Percentiles rank a stretch among this genome's conserved stretches.
phyloP scores from a whole-genome alignment of 1,139 yeast genomes.

The Saccharomyces hybrid region DNA sequence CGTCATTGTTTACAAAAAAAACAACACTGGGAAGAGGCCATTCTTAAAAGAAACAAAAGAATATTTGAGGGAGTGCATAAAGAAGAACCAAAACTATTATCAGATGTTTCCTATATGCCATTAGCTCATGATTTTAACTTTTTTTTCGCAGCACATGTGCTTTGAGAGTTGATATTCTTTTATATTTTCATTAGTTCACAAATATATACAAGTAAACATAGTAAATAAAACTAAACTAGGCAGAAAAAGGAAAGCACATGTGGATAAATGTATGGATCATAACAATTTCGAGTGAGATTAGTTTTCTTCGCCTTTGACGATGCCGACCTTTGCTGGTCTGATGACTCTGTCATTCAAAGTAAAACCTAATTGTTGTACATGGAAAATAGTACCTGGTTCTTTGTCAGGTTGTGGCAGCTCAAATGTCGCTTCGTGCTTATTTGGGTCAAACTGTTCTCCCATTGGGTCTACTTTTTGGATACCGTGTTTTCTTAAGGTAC shows the following conservation, averaged over 20 bases:
- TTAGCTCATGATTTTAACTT: background rate
- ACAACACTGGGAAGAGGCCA: background rate
- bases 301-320: slow-evolving; percentile 50
- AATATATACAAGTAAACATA: background rate
- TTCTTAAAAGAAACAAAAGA: background rate
- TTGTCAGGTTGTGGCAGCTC: slow-evolving; percentile 83
- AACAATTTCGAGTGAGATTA: slow-evolving; percentile 12
- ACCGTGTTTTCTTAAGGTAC: slow-evolving; percentile 77
- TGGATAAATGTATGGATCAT: slow-evolving; percentile 3
- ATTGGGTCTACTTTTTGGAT: slow-evolving; percentile 73
- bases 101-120: too few relatives aligned
- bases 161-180: background rate
- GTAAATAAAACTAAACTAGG: background rate
- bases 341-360: slow-evolving; percentile 79
- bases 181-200: background rate
- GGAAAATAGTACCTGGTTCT: slow-evolving; percentile 90
- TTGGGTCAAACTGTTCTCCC: slow-evolving; percentile 85
- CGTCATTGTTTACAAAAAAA: background rate
- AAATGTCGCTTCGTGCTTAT: slow-evolving; percentile 87
- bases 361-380: slow-evolving; percentile 88
- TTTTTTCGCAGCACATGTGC: background rate
- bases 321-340: slow-evolving; percentile 95
- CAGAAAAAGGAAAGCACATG: background rate
- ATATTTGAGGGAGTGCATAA: background rate
- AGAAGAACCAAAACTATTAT: too few relatives aligned